Evolutionary conservation across 2,329 filamentous ascomycete species (phyloP).

Genomic region (Diaporthe sp.): DNA sequence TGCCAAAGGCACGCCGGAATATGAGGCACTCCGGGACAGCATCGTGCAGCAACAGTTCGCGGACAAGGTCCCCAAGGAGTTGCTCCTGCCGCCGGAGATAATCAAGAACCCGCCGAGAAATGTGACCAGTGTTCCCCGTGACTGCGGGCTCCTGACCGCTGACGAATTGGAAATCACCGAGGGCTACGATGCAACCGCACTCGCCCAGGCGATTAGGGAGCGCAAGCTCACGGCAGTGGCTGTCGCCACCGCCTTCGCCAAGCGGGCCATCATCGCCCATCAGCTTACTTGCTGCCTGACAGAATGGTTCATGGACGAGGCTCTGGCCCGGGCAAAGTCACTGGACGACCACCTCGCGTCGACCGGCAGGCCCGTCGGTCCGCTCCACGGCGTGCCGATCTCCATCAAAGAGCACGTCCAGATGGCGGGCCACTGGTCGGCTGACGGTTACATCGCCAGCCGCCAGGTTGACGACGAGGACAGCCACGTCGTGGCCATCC

Average conservation of each 20-base stretch:
- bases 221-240: conserved; percentile 53
- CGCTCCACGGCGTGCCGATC: conserved; percentile 66
- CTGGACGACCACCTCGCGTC: conserved; percentile 58
- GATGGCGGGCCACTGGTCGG: conserved; percentile 62
- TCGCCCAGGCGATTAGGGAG: conserved; percentile 55
- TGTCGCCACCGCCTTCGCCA: conserved; percentile 58
- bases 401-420: conserved; percentile 74
- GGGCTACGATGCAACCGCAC: conserved; percentile 56
- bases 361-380: conserved; percentile 62
- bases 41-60: conserved; percentile 50
- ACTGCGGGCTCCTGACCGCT: conserved; percentile 59
- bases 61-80: conserved; percentile 48
- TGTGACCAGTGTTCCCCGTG: conserved; percentile 52
- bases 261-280: conserved; percentile 61
- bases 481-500: conserved; percentile 68
- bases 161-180: conserved; percentile 64
- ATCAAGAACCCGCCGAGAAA: conserved; percentile 48
- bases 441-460: conserved; percentile 65
- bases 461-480: conserved; percentile 65
- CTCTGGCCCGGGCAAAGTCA: conserved; percentile 47
- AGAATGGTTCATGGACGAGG: conserved; percentile 45
- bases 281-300: conserved; percentile 51
- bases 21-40: conserved; percentile 38
- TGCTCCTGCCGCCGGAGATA: conserved; percentile 48
- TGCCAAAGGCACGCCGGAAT: conserved; percentile 44